These are phyloP conservation scores for Fusarium nisikadoi DNA, from an alignment of 2,329 filamentous ascomycete genomes.

Conservation along the genomic window DNA sequence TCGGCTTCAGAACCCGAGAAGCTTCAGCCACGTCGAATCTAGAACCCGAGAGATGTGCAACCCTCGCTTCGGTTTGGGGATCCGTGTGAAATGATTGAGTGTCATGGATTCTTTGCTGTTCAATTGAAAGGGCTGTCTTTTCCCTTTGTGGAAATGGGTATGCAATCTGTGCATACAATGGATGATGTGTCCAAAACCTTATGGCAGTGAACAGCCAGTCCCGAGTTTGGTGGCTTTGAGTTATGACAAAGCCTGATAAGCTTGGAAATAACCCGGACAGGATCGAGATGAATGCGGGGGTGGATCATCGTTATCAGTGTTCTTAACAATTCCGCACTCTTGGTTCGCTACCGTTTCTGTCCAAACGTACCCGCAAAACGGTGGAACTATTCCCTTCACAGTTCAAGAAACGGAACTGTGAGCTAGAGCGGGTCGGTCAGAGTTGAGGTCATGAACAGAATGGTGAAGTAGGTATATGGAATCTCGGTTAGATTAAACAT, in stretches of 20 bases:
- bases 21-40: background rate
- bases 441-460: background rate
- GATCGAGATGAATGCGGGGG: background rate
- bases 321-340: background rate
- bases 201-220: background rate
- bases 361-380: background rate
- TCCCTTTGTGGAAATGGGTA: background rate
- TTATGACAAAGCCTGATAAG: background rate
- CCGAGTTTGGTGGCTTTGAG: background rate
- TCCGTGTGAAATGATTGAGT: background rate
- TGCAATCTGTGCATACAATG: background rate
- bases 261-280: background rate
- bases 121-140: background rate
- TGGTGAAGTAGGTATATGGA: no score
- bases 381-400: background rate
- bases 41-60: background rate
- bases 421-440: background rate
- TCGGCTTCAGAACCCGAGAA: constrained; percentile 4
- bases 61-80: background rate
- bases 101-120: background rate
- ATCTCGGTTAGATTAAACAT: no score
- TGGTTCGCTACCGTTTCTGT: background rate
- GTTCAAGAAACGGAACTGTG: background rate
- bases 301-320: background rate
- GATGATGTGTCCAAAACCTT: background rate